These are phyloP conservation scores for Pugionium cornutum DNA, from an alignment of 345 rosid genomes.

Conservation along the genomic window DNA sequence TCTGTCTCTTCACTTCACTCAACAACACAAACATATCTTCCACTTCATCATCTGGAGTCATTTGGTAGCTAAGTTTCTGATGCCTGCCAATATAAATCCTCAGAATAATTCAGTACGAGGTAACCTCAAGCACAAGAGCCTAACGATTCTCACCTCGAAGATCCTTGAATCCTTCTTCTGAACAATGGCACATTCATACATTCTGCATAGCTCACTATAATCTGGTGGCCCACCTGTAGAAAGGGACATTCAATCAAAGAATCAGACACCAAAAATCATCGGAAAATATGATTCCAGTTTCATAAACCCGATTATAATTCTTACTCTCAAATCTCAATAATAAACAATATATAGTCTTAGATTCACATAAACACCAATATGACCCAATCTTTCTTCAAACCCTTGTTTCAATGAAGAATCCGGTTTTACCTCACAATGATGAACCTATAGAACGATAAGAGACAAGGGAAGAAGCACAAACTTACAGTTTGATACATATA, in stretches of 20 bases:
- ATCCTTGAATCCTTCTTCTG: conserved; percentile 76
- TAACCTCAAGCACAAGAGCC: conserved; percentile 17
- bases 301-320: conserved; percentile 4
- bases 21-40: conserved; percentile 86
- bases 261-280: background rate
- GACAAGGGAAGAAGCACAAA: background rate
- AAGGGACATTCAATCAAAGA: conserved; percentile 13
- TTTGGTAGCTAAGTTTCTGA: conserved; percentile 68
- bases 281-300: background rate
- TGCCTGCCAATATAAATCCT: conserved; percentile 48
- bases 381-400: background rate
- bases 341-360: background rate
- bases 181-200: conserved; percentile 92
- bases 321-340: background rate
- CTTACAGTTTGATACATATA: conserved; percentile 91
- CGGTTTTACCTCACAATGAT: background rate
- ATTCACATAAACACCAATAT: conserved; percentile 13
- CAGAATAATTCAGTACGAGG: background rate
- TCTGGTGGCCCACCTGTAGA: conserved; percentile 88
- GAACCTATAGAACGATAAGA: background rate
- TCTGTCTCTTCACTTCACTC: conserved; percentile 77
- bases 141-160: conserved; percentile 65
- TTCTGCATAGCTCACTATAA: conserved; percentile 77
- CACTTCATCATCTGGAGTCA: conserved; percentile 83
- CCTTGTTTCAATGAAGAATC: background rate